Base-by-base conservation (phyloP, 768 basidiomycete genomes). In the Suillus ampliporus region DNA sequence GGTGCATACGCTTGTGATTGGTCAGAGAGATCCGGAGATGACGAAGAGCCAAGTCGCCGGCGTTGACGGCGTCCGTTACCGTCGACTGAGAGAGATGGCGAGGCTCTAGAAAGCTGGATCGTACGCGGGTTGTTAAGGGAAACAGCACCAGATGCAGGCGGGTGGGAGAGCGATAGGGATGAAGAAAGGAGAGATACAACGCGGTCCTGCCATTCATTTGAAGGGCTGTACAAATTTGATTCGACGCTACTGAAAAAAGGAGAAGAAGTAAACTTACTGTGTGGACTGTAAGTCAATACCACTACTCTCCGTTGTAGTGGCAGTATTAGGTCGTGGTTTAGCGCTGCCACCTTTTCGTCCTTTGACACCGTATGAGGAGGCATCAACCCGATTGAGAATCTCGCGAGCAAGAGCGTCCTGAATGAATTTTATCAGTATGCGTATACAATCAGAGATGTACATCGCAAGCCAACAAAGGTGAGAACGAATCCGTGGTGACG, bases 131-230 rank as follows among this genome's bases (percentile, higher is more conserved):
- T 65, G 23, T 59, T 62, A 19, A 70, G 53, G 1, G 65, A 62
- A 38, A 65, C 59, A 1, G 47, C 37, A 2, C 61, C 35, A 37
- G 38, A 28, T 13, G 44, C 54, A 40, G 34, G 19, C 26, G 28
- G 35, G 52, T 44, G 63, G 13, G 69, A 31, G 2, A 35, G 57
- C 43, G 58, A 69, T 37, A 75, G 57, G 8, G 72, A 70, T 37
- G 68, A 60, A 40, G 65, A 59, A 15, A 76, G 69, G 4, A 68
- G 23, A 28, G 69, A 8, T 13, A 65, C 76, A 4, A 94, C 87
- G 50, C 80, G 79, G 68, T 91, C 90, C 74, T 94, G 92, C 92
- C 92, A 94, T 75, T 94, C 91, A 65, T 87, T 88, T 26, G 90
- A 89, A 19, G 91, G 91, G 66, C 90, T 92, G 57, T 19, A 40